Evolutionary conservation across 768 basidiomycete species (phyloP).

Genomic region (Trametes meyenii): DNA sequence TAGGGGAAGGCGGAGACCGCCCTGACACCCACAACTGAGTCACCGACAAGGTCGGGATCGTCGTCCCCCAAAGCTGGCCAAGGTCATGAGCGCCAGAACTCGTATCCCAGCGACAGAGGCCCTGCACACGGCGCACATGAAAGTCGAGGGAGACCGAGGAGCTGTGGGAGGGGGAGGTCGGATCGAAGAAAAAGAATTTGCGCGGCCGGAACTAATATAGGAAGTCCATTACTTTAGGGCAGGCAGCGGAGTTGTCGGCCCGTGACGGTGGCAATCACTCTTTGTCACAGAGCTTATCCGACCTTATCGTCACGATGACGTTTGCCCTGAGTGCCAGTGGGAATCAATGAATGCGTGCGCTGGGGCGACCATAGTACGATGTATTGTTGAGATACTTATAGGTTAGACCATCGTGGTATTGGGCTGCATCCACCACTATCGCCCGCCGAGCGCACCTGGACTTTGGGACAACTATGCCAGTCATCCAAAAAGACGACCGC

Average conservation of each 20-base stretch:
- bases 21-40: background rate
- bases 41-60: conserved; percentile 3
- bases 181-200: background rate
- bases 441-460: background rate
- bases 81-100: background rate
- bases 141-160: conserved; percentile 5
- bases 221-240: conserved; percentile 14
- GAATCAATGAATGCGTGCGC: background rate
- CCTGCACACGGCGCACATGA: background rate
- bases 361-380: background rate
- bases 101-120: background rate
- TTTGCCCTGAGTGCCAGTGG: background rate
- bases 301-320: conserved; percentile 7
- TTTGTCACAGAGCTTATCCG: background rate
- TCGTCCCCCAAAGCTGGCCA: conserved; percentile 9
- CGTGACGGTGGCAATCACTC: no score
- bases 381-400: no score
- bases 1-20: background rate
- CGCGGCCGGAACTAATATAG: background rate
- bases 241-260: conserved; percentile 9
- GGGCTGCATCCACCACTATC: background rate
- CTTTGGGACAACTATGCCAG: conserved; percentile 49
- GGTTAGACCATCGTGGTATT: no score
- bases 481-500: conserved; percentile 46
- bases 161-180: background rate